Base-by-base conservation (phyloP, 2,329 filamentous ascomycete genomes). In the Botrytis paeoniae region DNA sequence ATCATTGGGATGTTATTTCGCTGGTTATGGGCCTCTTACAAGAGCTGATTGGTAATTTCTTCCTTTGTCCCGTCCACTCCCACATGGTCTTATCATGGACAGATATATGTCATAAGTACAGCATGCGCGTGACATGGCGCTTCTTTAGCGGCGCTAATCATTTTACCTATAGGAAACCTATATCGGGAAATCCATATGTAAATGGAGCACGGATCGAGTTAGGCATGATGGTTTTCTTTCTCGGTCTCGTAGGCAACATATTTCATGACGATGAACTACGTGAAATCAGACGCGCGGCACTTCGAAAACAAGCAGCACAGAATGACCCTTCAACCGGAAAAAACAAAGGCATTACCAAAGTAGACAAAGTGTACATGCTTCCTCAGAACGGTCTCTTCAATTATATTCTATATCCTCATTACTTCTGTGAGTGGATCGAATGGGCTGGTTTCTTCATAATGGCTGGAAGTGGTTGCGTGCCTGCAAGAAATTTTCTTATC, bases 381-480 rank as follows among this genome's bases (percentile, higher is more conserved):
- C 96, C 96, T 0, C 85, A 93, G 79, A 91, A 91, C 69, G 94
- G 95, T 0, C 83, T 97, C 68, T 99, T 98, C 83, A 86, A 87
- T 76, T 91, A 90, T 79, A 88, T 97, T 80, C 86, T 98, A 74
- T 97, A 92, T 82, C 94, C 96, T 77, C 96, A 99, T 82, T 99
- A 98, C 82, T 86, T 97, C n/a, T 92, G 91, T 80, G 96, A 99
- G 84, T 99, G 96, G 96, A 81, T 97, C 70, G 96, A 99, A 85
- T 99, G 96, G 96, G 82, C 88, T 5, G 96, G 96, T 0, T 99
- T 94, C 82, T 94, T 91, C 85, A 88, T 97, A 81, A 88, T 92
- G 77, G 88, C 91, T 73, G 90, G 90, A 1, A 88, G 85, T 83
- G 82, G 84, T 7, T 93, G 91, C 80, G 84, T 89, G 65, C 95